Percentiles rank a stretch among this genome's conserved stretches.
Evolutionary conservation across 495 filamentous ascomycete genomes (phyloP).

Genomic region (Cercophora newfieldiana): DNA sequence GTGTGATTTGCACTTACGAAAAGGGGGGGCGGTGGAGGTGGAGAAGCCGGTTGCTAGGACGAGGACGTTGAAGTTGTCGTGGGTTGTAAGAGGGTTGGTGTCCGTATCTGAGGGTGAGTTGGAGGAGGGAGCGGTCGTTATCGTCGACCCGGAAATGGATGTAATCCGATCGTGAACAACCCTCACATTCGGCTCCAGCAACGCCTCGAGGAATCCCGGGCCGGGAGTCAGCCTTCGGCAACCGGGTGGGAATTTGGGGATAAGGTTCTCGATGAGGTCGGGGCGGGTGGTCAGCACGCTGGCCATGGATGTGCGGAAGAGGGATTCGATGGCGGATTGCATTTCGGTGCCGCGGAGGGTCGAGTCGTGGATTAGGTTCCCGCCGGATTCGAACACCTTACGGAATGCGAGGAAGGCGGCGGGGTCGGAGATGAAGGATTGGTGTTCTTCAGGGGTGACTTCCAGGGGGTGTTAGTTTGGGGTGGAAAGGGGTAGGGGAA

Average conservation of each 20-base stretch:
- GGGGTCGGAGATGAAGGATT: constrained; percentile 34
- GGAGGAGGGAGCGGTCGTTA: constrained; percentile 47
- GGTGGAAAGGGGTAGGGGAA: background rate
- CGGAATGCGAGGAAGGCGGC: constrained; percentile 37
- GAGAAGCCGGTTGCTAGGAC: constrained; percentile 72
- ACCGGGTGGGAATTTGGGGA: constrained; percentile 64
- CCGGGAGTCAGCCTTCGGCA: constrained; percentile 74
- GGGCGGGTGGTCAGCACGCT: constrained; percentile 35
- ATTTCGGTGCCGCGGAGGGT: constrained; percentile 36
- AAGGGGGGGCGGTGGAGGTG: constrained; percentile 57
- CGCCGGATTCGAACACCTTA: constrained; percentile 42
- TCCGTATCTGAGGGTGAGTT: no score
- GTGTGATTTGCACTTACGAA: no score
- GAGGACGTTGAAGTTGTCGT: constrained; percentile 49
- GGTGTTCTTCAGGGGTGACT: constrained; percentile 41
- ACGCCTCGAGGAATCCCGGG: constrained; percentile 68
- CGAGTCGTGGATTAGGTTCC: constrained; percentile 39
- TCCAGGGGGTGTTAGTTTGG: background rate
- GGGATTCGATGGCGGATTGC: constrained; percentile 27
- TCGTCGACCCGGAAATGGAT: constrained; percentile 52
- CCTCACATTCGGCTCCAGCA: constrained; percentile 61
- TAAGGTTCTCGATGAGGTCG: constrained; percentile 38
- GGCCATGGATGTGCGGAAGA: constrained; percentile 36
- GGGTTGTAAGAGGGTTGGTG: background rate
- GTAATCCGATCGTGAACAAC: constrained; percentile 58